Percentiles rank a stretch among this genome's conserved stretches.
These are phyloP conservation scores for Anisogramma anomala DNA, from an alignment of 2,329 filamentous ascomycete genomes.

Conservation along the genomic window DNA sequence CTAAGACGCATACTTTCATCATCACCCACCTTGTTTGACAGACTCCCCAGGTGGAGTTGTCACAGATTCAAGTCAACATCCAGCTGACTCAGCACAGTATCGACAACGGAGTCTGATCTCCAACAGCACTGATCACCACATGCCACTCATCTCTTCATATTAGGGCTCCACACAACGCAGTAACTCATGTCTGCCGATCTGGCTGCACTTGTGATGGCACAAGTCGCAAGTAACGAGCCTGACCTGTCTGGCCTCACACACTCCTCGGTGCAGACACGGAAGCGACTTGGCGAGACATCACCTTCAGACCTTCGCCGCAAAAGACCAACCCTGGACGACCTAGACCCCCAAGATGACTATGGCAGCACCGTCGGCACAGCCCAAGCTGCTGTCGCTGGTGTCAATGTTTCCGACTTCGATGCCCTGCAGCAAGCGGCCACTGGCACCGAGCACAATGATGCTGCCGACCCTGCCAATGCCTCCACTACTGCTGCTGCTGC, in stretches of 20 bases:
- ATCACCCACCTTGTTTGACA: too few species aligned
- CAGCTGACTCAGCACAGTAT: too few species aligned
- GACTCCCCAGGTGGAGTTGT: too few species aligned
- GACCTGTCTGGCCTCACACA: constrained; percentile 12
- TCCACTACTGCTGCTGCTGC: constrained; percentile 50
- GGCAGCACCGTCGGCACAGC: constrained; percentile 11
- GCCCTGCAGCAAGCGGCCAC: constrained; percentile 43
- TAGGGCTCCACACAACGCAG: not conserved
- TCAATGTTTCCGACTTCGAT: constrained; percentile 43
- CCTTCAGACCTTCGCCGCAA: constrained; percentile 13
- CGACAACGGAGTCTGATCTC: too few species aligned
- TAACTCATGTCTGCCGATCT: constrained; percentile 31
- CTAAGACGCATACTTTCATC: too few species aligned
- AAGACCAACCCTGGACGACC: constrained; percentile 9
- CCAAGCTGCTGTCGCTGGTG: constrained; percentile 38
- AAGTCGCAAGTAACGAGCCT: constrained; percentile 11
- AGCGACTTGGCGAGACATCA: constrained; percentile 11
- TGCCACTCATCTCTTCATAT: constrained; percentile 21
- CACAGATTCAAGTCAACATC: too few species aligned
- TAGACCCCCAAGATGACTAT: constrained; percentile 12
- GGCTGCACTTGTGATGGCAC: constrained; percentile 14
- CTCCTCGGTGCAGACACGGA: constrained; percentile 13
- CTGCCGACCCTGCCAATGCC: constrained; percentile 39
- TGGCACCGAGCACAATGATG: constrained; percentile 31
- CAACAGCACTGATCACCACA: constrained; percentile 17